A percentile compares a stretch with the other conserved stretches of the same genome.
Conservation (phyloP, 2,329 filamentous ascomycete species). For the Trichoderma guizhouense region DNA sequence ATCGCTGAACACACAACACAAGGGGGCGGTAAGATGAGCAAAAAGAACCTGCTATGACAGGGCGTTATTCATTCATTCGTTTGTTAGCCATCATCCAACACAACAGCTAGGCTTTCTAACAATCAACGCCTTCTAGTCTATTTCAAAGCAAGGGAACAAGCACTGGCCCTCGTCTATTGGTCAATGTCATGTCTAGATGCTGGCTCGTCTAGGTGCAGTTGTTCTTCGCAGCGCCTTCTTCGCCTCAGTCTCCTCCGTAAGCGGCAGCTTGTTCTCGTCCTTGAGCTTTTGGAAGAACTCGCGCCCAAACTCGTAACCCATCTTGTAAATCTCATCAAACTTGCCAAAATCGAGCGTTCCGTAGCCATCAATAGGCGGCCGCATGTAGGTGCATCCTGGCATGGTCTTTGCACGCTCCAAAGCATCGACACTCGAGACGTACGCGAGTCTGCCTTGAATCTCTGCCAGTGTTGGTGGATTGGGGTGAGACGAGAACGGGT, state of each 20-base stretch:
- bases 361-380: slow-evolving; percentile 88
- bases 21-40: not conserved
- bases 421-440: slow-evolving; percentile 92
- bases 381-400: slow-evolving; percentile 91
- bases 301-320: slow-evolving; percentile 83
- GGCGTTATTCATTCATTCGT: not conserved
- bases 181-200: slow-evolving; percentile 51
- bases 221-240: slow-evolving; percentile 74
- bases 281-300: slow-evolving; percentile 74
- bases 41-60: not conserved
- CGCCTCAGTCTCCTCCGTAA: slow-evolving; percentile 69
- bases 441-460: slow-evolving; percentile 91
- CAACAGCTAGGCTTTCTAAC: not conserved
- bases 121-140: not conserved
- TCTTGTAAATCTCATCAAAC: slow-evolving; percentile 92
- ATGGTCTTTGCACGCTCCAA: slow-evolving; percentile 89
- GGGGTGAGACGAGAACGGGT: slow-evolving; percentile 81
- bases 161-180: not conserved
- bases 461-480: slow-evolving; percentile 94
- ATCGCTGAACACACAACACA: not conserved
- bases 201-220: slow-evolving; percentile 75
- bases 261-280: slow-evolving; percentile 70
- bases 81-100: not conserved
- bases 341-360: slow-evolving; percentile 95
- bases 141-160: not conserved